phyloP scores from a whole-genome alignment of 805 yeast species.

The Cyberlindnera maclurae region DNA sequence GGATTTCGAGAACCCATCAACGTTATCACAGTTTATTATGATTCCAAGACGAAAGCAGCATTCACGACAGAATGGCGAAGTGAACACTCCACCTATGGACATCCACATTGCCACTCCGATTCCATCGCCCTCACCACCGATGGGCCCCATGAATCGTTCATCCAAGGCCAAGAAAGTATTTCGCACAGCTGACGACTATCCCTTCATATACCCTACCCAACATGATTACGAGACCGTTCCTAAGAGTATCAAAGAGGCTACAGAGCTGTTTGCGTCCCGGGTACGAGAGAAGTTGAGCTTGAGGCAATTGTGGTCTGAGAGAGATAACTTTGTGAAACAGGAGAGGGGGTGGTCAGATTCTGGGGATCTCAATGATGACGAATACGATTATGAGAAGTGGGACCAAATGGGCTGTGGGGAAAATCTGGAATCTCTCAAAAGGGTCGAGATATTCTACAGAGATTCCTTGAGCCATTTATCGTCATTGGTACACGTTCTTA shows the following conservation, averaged over 20 bases:
- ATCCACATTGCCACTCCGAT: conserved; percentile 82
- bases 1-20: conserved; percentile 40
- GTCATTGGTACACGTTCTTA: conserved; percentile 55
- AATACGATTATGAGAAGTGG: conserved; percentile 26
- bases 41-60: conserved; percentile 44
- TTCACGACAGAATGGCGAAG: conserved; percentile 28
- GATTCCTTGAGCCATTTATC: conserved; percentile 47
- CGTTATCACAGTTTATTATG: conserved; percentile 53
- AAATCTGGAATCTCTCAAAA: conserved; percentile 36
- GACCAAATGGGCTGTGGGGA: conserved; percentile 16
- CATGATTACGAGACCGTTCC: conserved; percentile 38
- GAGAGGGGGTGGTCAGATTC: conserved; percentile 55
- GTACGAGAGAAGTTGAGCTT: conserved; percentile 61
- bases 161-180: conserved; percentile 43
- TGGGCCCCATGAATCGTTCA: conserved; percentile 36
- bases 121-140: conserved; percentile 60
- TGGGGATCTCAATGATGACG: conserved; percentile 13
- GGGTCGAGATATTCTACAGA: conserved; percentile 57
- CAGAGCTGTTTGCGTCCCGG: conserved; percentile 54
- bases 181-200: conserved; percentile 62
- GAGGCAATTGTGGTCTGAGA: conserved; percentile 64
- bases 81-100: conserved; percentile 43
- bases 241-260: conserved; percentile 71
- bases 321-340: conserved; percentile 62
- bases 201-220: conserved; percentile 54